Percentiles rank a stretch among this genome's conserved stretches.
Evolutionary conservation across 1,284 basidiomycete genomes (phyloP).

Genomic region (Cryptococcus depauperatus): DNA sequence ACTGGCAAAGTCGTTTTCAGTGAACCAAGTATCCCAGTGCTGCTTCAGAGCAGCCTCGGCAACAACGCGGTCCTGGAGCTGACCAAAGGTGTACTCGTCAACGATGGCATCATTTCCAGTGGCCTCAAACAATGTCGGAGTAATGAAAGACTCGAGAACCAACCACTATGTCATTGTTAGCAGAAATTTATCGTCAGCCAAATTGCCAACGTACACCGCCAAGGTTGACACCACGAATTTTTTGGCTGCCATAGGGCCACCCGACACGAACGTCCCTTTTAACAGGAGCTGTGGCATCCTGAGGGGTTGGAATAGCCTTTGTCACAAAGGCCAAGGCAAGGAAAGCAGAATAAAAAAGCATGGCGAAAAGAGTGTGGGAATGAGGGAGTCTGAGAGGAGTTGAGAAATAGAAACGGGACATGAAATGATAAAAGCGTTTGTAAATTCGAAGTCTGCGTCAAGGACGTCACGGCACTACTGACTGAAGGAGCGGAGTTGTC

Average conservation of each 20-base stretch:
- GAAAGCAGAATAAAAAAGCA: constrained; percentile 1
- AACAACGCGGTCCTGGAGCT: constrained; percentile 37
- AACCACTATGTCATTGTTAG: constrained; percentile 1
- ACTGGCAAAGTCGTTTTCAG: constrained; percentile 75
- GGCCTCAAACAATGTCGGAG: constrained; percentile 74
- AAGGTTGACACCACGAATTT: constrained; percentile 45
- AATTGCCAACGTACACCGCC: constrained; percentile 35
- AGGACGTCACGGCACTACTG: too few relatives aligned
- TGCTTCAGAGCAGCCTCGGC: constrained; percentile 26
- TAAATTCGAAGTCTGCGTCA: too few relatives aligned
- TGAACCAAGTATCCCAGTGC: constrained; percentile 52
- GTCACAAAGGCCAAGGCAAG: background rate
- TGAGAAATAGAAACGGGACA: background rate
- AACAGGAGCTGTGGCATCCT: background rate
- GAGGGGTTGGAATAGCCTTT: background rate
- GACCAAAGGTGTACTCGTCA: constrained; percentile 72
- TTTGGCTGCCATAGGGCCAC: constrained; percentile 36
- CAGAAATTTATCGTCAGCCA: background rate
- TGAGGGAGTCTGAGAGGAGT: background rate
- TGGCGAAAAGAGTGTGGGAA: background rate
- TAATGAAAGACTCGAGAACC: constrained; percentile 41
- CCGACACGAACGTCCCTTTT: constrained; percentile 33
- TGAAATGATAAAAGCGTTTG: too few relatives aligned
- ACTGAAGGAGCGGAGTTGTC: too few relatives aligned
- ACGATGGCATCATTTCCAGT: constrained; percentile 60